phyloP scores from a whole-genome alignment of 208 protist genomes.

The Angomonas ambiguus region DNA sequence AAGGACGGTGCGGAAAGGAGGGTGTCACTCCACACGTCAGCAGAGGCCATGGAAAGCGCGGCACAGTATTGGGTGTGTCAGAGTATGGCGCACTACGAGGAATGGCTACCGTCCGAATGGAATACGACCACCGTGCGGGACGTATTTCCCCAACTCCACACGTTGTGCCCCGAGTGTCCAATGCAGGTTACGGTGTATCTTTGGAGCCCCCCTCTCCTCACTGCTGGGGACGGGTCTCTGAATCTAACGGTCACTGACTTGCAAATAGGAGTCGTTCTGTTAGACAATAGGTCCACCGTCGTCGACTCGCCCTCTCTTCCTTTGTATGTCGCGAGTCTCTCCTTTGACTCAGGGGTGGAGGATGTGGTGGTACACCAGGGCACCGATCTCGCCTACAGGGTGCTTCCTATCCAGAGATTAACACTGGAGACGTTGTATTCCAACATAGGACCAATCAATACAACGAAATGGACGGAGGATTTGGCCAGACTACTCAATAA shows the following conservation, averaged over 20 bases:
- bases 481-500: conserved; percentile 21
- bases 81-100: conserved; percentile 5
- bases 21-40: conserved; percentile 23
- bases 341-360: conserved; percentile 12
- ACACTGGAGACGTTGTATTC: conserved; percentile 26
- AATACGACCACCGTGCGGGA: conserved; percentile 51
- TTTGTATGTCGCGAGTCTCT: neutral
- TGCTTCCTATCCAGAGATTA: conserved; percentile 24
- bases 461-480: conserved; percentile 14
- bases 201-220: conserved; percentile 7
- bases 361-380: conserved; percentile 19
- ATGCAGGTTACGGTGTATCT: conserved; percentile 21
- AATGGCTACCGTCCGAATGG: conserved; percentile 14
- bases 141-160: conserved; percentile 42
- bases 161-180: conserved; percentile 47
- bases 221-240: neutral
- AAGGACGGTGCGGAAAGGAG: no score
- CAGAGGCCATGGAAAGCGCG: conserved; percentile 34
- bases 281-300: neutral
- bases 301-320: neutral
- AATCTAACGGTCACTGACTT: neutral
- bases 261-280: neutral
- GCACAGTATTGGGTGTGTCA: conserved; percentile 16
- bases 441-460: conserved; percentile 35
- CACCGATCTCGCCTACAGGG: conserved; percentile 14